A percentile compares a stretch with the other conserved stretches of the same genome.
phyloP scores from a whole-genome alignment of 148 eudicot genomes.

The Euryodendron excelsum region DNA sequence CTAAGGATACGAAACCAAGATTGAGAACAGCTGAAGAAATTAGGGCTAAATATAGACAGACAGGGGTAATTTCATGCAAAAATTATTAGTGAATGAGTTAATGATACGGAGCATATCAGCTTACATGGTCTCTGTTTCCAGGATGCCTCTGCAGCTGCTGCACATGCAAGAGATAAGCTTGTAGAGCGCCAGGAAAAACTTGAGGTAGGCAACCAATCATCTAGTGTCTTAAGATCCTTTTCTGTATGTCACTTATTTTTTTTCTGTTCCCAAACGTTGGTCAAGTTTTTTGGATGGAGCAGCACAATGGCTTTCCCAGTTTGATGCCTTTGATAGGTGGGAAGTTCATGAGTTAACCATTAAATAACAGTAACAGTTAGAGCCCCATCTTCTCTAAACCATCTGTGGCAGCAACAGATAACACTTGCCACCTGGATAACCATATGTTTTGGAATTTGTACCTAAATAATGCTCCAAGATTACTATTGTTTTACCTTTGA shows the following conservation, averaged over 20 bases:
- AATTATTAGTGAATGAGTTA: background rate
- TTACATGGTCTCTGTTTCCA: slow-evolving; percentile 34
- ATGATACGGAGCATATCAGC: slow-evolving; percentile 2
- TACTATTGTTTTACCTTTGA: background rate
- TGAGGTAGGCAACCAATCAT: slow-evolving; percentile 47
- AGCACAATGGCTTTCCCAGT: background rate
- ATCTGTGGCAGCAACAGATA: background rate
- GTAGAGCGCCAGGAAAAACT: slow-evolving; percentile 87
- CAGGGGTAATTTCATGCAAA: slow-evolving; percentile 38
- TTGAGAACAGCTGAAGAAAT: slow-evolving; percentile 83
- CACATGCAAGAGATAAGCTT: slow-evolving; percentile 85
- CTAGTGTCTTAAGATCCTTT: background rate
- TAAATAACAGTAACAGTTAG: background rate
- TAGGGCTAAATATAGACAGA: slow-evolving; percentile 78
- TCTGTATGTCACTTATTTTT: background rate
- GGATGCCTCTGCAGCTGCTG: slow-evolving; percentile 79
- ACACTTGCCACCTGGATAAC: background rate
- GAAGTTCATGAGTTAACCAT: background rate
- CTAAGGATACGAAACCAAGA: slow-evolving; percentile 59
- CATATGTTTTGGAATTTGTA: background rate
- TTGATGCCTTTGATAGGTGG: background rate
- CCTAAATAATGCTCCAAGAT: background rate
- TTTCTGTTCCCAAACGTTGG: background rate
- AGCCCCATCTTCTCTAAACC: background rate
- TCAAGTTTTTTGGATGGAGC: background rate